Base-by-base conservation (phyloP, 768 basidiomycete genomes). In the Lactarius trivialis region DNA sequence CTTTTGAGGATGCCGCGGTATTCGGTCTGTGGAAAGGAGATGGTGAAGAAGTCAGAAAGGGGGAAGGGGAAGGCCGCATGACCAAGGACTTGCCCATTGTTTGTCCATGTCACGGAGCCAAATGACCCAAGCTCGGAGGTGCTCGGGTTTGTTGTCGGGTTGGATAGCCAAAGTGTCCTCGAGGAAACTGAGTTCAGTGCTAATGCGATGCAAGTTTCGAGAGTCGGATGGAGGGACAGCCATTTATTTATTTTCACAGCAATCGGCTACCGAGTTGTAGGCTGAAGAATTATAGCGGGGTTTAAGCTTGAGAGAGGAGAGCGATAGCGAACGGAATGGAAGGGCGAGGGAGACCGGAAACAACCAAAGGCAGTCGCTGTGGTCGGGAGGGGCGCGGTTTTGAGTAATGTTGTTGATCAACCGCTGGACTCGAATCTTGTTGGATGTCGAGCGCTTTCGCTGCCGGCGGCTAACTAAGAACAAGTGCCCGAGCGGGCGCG, bases 361-460 rank as follows among this genome's bases (percentile, higher is more conserved):
- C 24, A 37, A 43, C 30, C 36, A 54, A 58, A 63, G 43, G 33
- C 43, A 45, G 57, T 45, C 56, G 15, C 34, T 39, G 50, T 36
- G 43, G 43, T 30, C 11, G 30, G n/a, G 41, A 53, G 56, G 41
- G 52, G 56, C 41, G 61, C 45, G 56, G 48, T 51, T 61, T 62
- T 54, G 57, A 49, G 56, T 37, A 58, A 63, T 58, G 56, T 54
- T 63, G 56, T 63, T 63, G 57, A 64, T 64, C 63, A 56, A 55
- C 53, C 58, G 63, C 63, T 64, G 63, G 24, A 60, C 63, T 64
- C 54, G 63, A 60, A 64, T 60, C 57, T 63, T 58, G 62, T 60
- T 58, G 62, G 53, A 60, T 58, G 63, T 64, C 50, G 58, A 60
- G 63, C 63, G 58, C 58, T 60, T 48, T 60, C 58, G 39, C 53